phyloP scores from a whole-genome alignment of 1,284 basidiomycete species.

The Austropuccinia psidii region DNA sequence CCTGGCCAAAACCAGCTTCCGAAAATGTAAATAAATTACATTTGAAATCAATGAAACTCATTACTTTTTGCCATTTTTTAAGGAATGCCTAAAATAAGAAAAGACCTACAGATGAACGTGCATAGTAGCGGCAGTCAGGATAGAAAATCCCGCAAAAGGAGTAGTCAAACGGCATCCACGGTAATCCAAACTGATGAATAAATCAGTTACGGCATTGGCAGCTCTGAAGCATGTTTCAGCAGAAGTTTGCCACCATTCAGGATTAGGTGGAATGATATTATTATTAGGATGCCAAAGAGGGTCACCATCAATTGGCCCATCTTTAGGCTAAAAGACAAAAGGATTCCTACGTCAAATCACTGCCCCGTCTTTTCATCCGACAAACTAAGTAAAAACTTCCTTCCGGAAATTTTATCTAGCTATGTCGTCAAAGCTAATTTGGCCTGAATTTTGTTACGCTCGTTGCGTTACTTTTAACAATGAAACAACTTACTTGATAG shows the following conservation, averaged over 20 bases:
- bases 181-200: conserved; percentile 24
- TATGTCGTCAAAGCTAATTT: too few relatives aligned
- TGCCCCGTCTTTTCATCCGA: background rate
- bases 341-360: background rate
- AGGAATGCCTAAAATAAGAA: background rate
- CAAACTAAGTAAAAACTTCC: background rate
- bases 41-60: background rate
- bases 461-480: background rate
- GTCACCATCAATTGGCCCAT: conserved; percentile 41
- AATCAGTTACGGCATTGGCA: conserved; percentile 7
- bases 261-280: conserved; percentile 36
- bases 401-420: too few relatives aligned
- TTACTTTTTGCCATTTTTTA: background rate
- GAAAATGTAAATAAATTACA: background rate
- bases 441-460: too few relatives aligned
- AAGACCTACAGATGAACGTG: conserved; percentile 38
- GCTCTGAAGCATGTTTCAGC: conserved; percentile 12
- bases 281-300: conserved; percentile 37
- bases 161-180: conserved; percentile 40
- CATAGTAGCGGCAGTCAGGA: conserved; percentile 39
- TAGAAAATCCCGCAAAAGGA: conserved; percentile 40
- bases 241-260: background rate
- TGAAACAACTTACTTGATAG: conserved; percentile 36
- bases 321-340: conserved; percentile 9
- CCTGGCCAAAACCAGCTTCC: background rate